phyloP scores from a whole-genome alignment of 176 grass and related monocot species.

The Rhynchospora pubera region DNA sequence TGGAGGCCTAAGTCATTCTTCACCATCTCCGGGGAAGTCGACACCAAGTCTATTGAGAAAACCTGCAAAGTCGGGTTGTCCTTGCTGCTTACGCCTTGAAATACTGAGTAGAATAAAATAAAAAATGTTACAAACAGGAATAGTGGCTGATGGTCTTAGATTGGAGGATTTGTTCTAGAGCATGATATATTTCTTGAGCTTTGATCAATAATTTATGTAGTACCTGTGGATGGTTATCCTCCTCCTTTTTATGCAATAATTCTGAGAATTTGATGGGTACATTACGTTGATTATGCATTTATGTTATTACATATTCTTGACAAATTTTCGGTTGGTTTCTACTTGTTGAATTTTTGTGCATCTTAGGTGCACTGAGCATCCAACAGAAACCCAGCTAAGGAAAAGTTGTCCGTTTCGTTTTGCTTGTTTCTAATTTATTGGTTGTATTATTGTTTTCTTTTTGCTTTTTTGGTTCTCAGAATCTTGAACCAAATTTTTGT shows the following conservation, averaged over 20 bases:
- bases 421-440: no score
- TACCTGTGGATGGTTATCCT: background rate
- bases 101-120: background rate
- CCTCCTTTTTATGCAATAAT: background rate
- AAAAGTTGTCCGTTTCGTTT: no score
- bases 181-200: background rate
- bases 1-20: slow-evolving; percentile 32
- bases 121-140: background rate
- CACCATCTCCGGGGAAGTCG: slow-evolving; percentile 27
- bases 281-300: no score
- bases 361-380: no score
- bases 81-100: slow-evolving; percentile 24
- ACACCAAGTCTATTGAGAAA: slow-evolving; percentile 34
- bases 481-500: no score
- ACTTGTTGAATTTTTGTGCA: no score
- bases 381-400: no score
- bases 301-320: no score
- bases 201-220: background rate
- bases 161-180: background rate
- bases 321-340: no score
- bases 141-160: background rate
- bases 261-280: no score
- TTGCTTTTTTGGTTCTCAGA: no score
- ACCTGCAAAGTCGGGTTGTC: slow-evolving; percentile 34
- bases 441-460: no score